Evolutionary conservation across 2,329 filamentous ascomycete genomes (phyloP).

Genomic region (Samsoniella hepiali): DNA sequence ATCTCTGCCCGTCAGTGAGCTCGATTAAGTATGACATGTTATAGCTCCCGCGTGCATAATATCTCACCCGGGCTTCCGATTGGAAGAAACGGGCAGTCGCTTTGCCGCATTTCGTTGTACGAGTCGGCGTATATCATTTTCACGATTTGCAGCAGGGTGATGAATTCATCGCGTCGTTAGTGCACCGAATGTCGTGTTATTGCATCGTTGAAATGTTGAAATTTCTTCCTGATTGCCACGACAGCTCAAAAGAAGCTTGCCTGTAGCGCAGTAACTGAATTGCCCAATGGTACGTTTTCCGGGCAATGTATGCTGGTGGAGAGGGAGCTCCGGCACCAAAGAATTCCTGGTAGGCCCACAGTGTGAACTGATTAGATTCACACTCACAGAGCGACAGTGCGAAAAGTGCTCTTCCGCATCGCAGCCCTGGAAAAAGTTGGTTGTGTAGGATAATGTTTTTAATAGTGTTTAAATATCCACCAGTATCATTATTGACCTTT

Average conservation of each 20-base stretch:
- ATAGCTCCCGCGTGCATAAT: slow-evolving; percentile 2
- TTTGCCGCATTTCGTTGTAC: background rate
- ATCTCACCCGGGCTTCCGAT: background rate
- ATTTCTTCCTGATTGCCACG: background rate
- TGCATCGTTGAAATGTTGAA: background rate
- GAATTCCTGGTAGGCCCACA: too few relatives aligned
- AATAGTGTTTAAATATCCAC: too few relatives aligned
- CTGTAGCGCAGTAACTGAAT: too few relatives aligned
- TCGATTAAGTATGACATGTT: background rate
- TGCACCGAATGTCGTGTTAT: background rate
- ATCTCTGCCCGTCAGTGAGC: background rate
- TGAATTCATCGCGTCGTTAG: background rate
- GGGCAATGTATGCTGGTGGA: too few relatives aligned
- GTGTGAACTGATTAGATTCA: too few relatives aligned
- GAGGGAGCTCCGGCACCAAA: too few relatives aligned
- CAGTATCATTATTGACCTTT: too few relatives aligned
- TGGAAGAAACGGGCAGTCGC: background rate
- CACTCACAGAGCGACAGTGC: too few relatives aligned
- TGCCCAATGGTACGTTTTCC: too few relatives aligned
- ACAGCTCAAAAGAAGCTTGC: background rate
- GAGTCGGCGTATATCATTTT: background rate
- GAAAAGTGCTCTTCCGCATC: too few relatives aligned
- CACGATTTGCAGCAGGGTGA: background rate
- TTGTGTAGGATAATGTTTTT: too few relatives aligned
- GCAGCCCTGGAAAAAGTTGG: too few relatives aligned